Base-by-base conservation (phyloP, 2,329 filamentous ascomycete genomes). In the Xylariales sp. region DNA sequence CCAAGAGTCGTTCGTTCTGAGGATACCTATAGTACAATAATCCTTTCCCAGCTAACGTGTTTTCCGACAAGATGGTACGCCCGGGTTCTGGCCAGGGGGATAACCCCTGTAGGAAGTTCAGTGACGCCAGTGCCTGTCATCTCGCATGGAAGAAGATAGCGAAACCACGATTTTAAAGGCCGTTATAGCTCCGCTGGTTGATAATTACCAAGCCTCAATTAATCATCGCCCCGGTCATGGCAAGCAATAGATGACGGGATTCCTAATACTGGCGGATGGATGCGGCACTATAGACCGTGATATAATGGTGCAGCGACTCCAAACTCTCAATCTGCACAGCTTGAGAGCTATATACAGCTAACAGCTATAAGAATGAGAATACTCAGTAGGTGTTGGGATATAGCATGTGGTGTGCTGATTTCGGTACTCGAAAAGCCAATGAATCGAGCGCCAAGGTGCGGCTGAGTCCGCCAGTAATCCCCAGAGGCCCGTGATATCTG, bases 401-500 rank as follows among this genome's bases (percentile, higher is more conserved):
- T 6, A 32, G 2, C 39, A 39, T 41, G 39, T 41, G 39, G 39
- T 5, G 39, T 41, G 9, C 10, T 41, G 12, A 49, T 52, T 18
- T 64, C 50, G 56, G 59, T 48, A 32, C 9, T 52, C 56, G 61
- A 65, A 16, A 61, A 49, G 34, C 62, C 57, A 65, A 65, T 62
- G 32, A 30, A 43, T 34, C 39, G 23, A 45, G 23, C 10, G 65
- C 65, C 57, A 68, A 68, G 65, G 8, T 65, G 65, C 57, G 65
- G 65, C 65, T 68, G 62, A 65, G 36, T 48, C 32, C 45, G 18
- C 23, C 14, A n/a, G n/a, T 41, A 39, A 48, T 32, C 9, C 28
- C 28, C 7, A 9, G 3, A 30, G 36, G 12, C 36, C 36, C 36
- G 36, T 39, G 36, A 48, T 1, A 36, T 53, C 14, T 46, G 9